Conservation (phyloP, 2,329 filamentous ascomycete genomes). For the Arthrobotrys megalospora region DNA sequence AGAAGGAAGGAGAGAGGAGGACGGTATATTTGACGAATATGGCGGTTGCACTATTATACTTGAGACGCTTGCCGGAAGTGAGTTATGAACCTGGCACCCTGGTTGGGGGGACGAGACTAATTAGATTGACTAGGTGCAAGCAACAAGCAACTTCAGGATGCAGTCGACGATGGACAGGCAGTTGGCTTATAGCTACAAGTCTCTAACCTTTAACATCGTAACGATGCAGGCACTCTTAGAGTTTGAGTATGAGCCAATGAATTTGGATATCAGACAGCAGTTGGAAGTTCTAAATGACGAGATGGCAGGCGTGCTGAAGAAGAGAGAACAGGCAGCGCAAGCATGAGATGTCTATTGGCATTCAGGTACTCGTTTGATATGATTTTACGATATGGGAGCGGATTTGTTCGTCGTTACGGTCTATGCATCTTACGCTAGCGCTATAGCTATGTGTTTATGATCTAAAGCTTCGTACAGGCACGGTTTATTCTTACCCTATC, state of each 20-base stretch:
- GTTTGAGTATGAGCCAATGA: slow-evolving; percentile 45
- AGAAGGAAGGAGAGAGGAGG: slow-evolving; percentile 30
- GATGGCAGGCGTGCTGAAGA: slow-evolving; percentile 46
- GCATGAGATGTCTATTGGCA: background rate
- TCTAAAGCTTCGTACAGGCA: background rate
- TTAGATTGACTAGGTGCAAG: slow-evolving; percentile 31
- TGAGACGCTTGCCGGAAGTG: slow-evolving; percentile 55
- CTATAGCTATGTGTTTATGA: background rate
- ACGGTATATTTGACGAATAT: slow-evolving; percentile 52
- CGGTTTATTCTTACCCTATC: slow-evolving; percentile 7
- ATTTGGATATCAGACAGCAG: slow-evolving; percentile 40
- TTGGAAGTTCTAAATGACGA: slow-evolving; percentile 54
- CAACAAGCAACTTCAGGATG: slow-evolving; percentile 43
- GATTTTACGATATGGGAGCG: slow-evolving; percentile 15
- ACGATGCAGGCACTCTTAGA: slow-evolving; percentile 45
- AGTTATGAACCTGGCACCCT: background rate
- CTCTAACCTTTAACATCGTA: slow-evolving; percentile 50
- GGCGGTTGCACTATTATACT: slow-evolving; percentile 49
- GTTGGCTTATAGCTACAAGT: slow-evolving; percentile 51
- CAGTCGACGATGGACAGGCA: slow-evolving; percentile 56
- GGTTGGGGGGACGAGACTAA: background rate
- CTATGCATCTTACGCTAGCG: slow-evolving; percentile 6
- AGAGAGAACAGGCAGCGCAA: slow-evolving; percentile 46
- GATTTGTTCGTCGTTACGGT: slow-evolving; percentile 7
- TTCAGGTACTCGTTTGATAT: background rate